Evolutionary conservation across 108 stramenopile species (phyloP).

Genomic region (Nitzschia inconspicua): DNA sequence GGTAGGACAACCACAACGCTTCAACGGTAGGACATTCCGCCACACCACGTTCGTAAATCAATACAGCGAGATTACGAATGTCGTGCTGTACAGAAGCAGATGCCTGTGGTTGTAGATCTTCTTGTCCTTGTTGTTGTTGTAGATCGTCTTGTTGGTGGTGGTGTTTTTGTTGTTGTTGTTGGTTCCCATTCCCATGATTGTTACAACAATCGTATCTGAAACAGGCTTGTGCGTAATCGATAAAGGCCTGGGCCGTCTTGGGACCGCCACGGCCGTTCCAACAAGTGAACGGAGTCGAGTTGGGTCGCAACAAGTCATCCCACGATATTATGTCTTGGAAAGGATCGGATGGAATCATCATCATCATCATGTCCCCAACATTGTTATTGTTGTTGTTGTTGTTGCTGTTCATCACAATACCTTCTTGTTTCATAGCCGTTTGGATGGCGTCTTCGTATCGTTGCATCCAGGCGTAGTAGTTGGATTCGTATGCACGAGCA

Average conservation of each 20-base stretch:
- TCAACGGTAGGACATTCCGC: conserved; percentile 90
- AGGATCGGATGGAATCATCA: too few species aligned
- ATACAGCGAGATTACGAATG: conserved; percentile 27
- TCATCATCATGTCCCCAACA: too few species aligned
- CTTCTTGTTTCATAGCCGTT: too few species aligned
- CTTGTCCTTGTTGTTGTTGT: conserved; percentile 1
- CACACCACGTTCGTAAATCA: conserved; percentile 71
- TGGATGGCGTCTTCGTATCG: conserved; percentile 71
- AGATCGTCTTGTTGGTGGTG: conserved; percentile 9
- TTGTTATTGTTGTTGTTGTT: too few species aligned
- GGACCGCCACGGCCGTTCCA: conserved; percentile 70
- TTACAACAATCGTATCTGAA: conserved; percentile 26
- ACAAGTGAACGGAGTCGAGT: conserved; percentile 10
- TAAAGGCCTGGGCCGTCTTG: conserved; percentile 53
- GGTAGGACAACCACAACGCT: conserved; percentile 65
- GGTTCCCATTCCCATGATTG: not conserved
- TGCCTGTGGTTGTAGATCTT: too few species aligned
- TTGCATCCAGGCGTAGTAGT: conserved; percentile 30
- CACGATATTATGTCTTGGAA: too few species aligned
- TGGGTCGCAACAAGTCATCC: too few species aligned
- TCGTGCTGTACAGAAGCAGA: too few species aligned
- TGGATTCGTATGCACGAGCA: conserved; percentile 36
- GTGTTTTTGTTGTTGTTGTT: not conserved
- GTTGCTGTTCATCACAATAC: too few species aligned
- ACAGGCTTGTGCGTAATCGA: conserved; percentile 41